Base-by-base conservation (phyloP, 371 early-diverging fungal genomes). In the Actinomortierella ambigua region DNA sequence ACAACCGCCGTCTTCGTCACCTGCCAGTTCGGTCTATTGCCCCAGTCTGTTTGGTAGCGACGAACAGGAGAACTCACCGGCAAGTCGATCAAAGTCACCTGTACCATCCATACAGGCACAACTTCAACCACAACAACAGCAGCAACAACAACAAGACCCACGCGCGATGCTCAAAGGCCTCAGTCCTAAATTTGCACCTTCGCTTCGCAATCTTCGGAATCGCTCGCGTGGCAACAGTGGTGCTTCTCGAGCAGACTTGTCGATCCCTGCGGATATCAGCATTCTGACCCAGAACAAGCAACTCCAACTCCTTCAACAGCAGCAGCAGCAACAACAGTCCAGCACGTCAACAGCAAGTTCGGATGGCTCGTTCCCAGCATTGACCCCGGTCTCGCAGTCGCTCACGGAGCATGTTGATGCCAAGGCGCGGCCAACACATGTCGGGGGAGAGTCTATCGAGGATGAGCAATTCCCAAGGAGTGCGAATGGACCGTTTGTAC, bases 31-130 rank as follows among this genome's bases (percentile, higher is more conserved):
- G 1, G 61, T 69, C 3, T 69, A 69, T 41, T 63, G 63, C 2
- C 55, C 69, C 44, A 69, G 69, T 23, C 44, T 69, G 2, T 69
- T 69, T 60, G 58, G 46, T 8, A 50, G 1, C n/a, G 54, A 60
- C 11, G 63, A 62, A 18, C 28, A 42, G 8, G 46, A 18, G 28
- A 46, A 50, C 28, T 28, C 44, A 13, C 27, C 27, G 17, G 26
- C 24, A n/a, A 50, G 18, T n/a, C 34, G 34, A 34, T 20, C 28
- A 29, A 50, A 28, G n/a, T 46, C 59, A 15, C 27, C 51, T 11
- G 11, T 11, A 23, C 11, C 44, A 3, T 40, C 50, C n/a, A n/a
- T n/a, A n/a, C n/a, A n/a, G n/a, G n/a, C n/a, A n/a, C n/a, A n/a
- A n/a, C n/a, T n/a, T n/a, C n/a, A n/a, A n/a, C n/a, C n/a, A n/a